These are phyloP conservation scores for Floccularia luteovirens DNA, from an alignment of 768 basidiomycete species.

Conservation along the genomic window DNA sequence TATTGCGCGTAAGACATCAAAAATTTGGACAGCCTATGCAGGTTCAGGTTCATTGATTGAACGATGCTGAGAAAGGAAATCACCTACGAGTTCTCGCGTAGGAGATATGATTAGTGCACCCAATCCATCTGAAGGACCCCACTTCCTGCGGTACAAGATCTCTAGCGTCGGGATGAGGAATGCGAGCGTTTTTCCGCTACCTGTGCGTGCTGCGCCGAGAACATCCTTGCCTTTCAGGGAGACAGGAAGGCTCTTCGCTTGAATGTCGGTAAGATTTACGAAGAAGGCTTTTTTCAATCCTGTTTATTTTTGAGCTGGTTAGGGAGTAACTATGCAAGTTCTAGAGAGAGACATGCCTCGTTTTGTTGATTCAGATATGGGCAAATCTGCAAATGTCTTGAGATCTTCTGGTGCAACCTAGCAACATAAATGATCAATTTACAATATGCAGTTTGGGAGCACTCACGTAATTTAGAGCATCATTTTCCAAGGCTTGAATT, in stretches of 20 bases:
- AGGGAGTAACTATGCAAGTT: not conserved
- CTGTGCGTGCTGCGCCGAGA: slow-evolving; percentile 91
- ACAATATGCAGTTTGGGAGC: not conserved
- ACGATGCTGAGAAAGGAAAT: not conserved
- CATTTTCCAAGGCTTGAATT: slow-evolving; percentile 40
- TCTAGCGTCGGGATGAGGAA: slow-evolving; percentile 94
- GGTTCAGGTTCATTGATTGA: not conserved
- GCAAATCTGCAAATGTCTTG: slow-evolving; percentile 63
- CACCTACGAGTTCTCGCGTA: slow-evolving; percentile 80
- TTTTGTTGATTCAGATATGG: slow-evolving; percentile 71
- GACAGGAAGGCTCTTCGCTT: slow-evolving; percentile 84
- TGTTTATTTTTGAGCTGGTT: slow-evolving; percentile 15
- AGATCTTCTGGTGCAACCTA: slow-evolving; percentile 47
- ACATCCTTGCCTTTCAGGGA: slow-evolving; percentile 94
- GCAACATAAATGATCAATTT: slow-evolving; percentile 5
- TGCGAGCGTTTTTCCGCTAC: slow-evolving; percentile 94
- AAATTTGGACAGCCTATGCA: slow-evolving; percentile 99
- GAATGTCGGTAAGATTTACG: slow-evolving; percentile 85
- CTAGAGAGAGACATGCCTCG: slow-evolving; percentile 44
- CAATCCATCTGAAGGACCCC: slow-evolving; percentile 88
- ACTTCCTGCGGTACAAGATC: slow-evolving; percentile 81
- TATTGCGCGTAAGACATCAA: slow-evolving; percentile 90
- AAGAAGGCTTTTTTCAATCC: slow-evolving; percentile 87
- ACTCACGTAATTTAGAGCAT: slow-evolving; percentile 44
- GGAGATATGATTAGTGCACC: slow-evolving; percentile 93